Conservation (phyloP, 179 eudicot genomes). For the Patellifolia procumbens region DNA sequence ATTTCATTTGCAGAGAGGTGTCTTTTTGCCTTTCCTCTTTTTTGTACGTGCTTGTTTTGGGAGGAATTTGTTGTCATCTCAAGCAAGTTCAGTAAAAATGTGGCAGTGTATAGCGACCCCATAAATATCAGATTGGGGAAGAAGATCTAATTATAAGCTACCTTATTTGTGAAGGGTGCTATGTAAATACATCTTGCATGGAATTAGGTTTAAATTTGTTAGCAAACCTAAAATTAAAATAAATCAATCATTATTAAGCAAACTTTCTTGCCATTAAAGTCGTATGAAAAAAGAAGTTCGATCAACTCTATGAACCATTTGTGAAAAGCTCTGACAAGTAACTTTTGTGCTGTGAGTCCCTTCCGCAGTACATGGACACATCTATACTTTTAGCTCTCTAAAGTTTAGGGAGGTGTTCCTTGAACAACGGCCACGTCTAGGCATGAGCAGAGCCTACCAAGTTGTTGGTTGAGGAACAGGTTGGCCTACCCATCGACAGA, state of each 20-base stretch:
- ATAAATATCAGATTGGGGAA: no score
- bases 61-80: not conserved
- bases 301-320: not conserved
- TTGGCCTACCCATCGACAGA: not conserved
- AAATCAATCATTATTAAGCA: not conserved
- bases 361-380: not conserved
- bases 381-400: not conserved
- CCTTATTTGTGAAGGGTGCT: not conserved
- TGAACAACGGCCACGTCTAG: not conserved
- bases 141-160: no score
- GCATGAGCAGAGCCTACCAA: not conserved
- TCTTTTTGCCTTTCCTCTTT: not conserved
- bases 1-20: not conserved
- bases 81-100: not conserved
- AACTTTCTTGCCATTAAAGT: not conserved
- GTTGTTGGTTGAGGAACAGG: not conserved
- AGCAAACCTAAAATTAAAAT: not conserved
- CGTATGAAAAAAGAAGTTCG: not conserved
- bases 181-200: not conserved
- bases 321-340: not conserved
- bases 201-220: not conserved
- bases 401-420: not conserved
- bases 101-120: no score
- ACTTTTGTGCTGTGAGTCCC: not conserved
- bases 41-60: not conserved